Conservation (phyloP, 23 red algal genomes). For the Gracilariopsis chorda region DNA sequence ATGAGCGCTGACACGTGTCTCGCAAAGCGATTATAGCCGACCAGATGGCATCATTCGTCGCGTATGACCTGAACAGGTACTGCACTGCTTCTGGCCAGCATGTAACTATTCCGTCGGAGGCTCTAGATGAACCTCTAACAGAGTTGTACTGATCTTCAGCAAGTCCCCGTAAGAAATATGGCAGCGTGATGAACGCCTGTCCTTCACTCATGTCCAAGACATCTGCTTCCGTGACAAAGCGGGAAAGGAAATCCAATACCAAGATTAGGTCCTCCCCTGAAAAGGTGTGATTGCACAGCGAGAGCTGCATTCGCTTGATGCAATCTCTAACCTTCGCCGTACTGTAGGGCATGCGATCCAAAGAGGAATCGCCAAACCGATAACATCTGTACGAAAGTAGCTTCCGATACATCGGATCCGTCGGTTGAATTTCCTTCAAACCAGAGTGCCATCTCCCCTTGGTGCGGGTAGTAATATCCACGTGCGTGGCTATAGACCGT, state of each 20-base stretch:
- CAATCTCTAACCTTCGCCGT: not conserved
- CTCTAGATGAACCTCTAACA: not conserved
- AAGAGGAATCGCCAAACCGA: not conserved
- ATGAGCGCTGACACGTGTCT: too few relatives aligned
- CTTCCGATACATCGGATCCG: not conserved
- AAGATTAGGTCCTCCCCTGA: not conserved
- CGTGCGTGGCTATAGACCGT: too few relatives aligned
- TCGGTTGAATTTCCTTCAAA: not conserved
- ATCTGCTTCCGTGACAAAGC: not conserved
- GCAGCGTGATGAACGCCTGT: not conserved
- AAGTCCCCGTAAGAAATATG: not conserved
- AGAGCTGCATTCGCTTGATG: not conserved
- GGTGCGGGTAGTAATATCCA: too few relatives aligned
- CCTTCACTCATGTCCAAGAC: not conserved
- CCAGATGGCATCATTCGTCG: too few relatives aligned
- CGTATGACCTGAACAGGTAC: not conserved
- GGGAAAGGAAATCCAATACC: not conserved
- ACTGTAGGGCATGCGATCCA: not conserved
- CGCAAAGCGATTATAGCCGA: too few relatives aligned
- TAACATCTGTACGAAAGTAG: not conserved
- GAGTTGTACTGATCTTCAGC: slow-evolving; percentile 7
- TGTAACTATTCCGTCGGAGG: not conserved
- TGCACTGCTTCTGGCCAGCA: slow-evolving; percentile 30
- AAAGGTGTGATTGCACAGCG: not conserved
- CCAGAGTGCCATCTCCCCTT: not conserved